Evolutionary conservation across 768 basidiomycete species (phyloP), one percentile per base, ranked within the genome.

Genomic region (Fomitopsis serialis): DNA sequence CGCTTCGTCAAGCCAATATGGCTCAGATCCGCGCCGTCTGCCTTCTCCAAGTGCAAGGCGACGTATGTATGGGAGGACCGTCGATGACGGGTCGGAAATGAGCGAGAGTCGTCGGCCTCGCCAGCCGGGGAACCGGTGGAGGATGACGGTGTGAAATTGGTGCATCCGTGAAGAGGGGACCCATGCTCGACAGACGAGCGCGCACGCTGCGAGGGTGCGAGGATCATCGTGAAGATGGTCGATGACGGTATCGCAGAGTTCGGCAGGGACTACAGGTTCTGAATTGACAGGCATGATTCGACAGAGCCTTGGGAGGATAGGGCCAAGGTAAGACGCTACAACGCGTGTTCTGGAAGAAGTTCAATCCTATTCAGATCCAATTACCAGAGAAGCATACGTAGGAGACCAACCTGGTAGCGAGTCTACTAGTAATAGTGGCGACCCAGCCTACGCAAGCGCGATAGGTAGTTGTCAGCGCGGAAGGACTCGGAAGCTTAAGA

Each of bases 181-280:
- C 25, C 57, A 53, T 2, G 52, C 45, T 9, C 36, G 56, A 40
- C 56, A 61, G 32, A 55, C 49, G 0, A 61, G 48, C 15, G 54
- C 51, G n/a, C 55, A 56, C 10, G 23, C 53, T 9, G 47, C 42
- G 8, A 61, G 55, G 21, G 57, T 45, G 10, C 23, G 12, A 13
- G 22, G 29, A 42, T 56, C 60, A 34, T 54, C 35, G n/a, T 54
- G 37, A 1, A 61, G 48, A 27, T 56, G 27, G 42, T 61, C 60
- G 43, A 61, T 50, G 25, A 58, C 58, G 10, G 48, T 49, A 43
- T 60, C 59, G 15, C 54, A 12, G n/a, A 60, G 51, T 23, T 60
- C 59, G 11, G 57, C 44, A 15, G 59, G 59, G 1, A 60, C 29
- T 11, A 32, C 29, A 6, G 29, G 29, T 11, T 32, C 6, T 11